Percentiles rank a stretch among this genome's conserved stretches.
Evolutionary conservation across 495 filamentous ascomycete species (phyloP).

Genomic region (Podospora australis): DNA sequence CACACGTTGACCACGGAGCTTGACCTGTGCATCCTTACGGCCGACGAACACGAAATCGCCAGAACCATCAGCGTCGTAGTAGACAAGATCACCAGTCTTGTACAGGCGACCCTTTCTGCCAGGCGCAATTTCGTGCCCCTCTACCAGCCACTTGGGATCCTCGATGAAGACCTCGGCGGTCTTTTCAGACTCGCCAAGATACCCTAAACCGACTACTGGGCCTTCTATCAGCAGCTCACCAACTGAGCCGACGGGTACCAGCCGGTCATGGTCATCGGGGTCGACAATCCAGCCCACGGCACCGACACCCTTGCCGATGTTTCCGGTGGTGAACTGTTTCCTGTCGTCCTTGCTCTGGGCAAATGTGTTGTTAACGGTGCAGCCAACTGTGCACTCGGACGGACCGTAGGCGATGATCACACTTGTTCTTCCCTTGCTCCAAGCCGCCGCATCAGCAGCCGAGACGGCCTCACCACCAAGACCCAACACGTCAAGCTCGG

Average conservation of each 20-base stretch:
- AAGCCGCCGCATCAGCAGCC: conserved; percentile 29
- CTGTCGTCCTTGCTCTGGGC: conserved; percentile 20
- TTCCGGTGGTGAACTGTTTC: conserved; percentile 18
- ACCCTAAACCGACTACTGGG: conserved; percentile 45
- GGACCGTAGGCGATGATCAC: conserved; percentile 56
- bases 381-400: conserved; percentile 46
- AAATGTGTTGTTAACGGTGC: conserved; percentile 35
- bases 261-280: conserved; percentile 46
- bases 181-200: conserved; percentile 62
- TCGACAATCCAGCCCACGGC: conserved; percentile 52
- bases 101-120: conserved; percentile 20
- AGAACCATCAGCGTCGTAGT: conserved; percentile 47
- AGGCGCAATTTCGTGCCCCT: not conserved
- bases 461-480: conserved; percentile 21
- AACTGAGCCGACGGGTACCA: conserved; percentile 60
- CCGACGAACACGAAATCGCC: conserved; percentile 29
- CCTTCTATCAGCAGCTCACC: conserved; percentile 80
- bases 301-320: conserved; percentile 41
- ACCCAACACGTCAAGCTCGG: conserved; percentile 14
- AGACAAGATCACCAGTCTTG: conserved; percentile 34
- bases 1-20: conserved; percentile 32
- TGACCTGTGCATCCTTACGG: conserved; percentile 34
- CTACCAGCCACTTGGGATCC: conserved; percentile 3
- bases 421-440: conserved; percentile 28
- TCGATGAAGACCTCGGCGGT: conserved; percentile 46